Conservation (phyloP, 176 grass and related monocot genomes). For the Bothriochloa decipiens region DNA sequence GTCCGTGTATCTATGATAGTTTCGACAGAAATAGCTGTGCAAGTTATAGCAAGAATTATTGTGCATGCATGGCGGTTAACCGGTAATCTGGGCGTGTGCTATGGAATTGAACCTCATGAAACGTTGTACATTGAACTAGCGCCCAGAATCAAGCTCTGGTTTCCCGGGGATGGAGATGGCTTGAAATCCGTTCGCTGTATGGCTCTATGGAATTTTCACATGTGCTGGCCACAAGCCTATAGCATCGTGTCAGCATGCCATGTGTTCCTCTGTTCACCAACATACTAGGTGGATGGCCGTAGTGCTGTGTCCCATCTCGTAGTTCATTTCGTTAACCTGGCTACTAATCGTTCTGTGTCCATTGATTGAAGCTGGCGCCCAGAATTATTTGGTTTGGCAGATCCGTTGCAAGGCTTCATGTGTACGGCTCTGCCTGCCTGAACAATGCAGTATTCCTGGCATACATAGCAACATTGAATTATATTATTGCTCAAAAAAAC, state of each 20-base stretch:
- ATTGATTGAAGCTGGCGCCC: not conserved
- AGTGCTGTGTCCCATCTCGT: not conserved
- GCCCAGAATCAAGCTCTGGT: not conserved
- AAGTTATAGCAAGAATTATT: constrained; percentile 18
- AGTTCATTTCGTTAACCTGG: not conserved
- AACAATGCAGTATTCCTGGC: not conserved
- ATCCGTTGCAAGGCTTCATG: not conserved
- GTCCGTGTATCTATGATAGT: constrained; percentile 8
- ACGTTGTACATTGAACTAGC: not conserved
- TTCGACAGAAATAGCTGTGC: constrained; percentile 26
- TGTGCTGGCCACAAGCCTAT: no score
- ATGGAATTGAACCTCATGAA: not conserved
- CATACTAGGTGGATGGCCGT: not conserved
- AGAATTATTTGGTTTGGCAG: not conserved
- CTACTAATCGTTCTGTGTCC: not conserved
- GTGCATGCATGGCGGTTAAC: constrained; percentile 8
- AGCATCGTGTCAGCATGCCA: not conserved
- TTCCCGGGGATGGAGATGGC: not conserved
- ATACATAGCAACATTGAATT: not conserved
- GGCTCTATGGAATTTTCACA: no score
- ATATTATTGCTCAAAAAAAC: no score
- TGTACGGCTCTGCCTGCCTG: no score
- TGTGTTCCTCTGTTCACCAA: not conserved
- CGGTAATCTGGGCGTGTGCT: not conserved
- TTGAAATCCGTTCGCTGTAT: not conserved